Evolutionary conservation across 164 flowering plant genomes (phyloP).

Genomic region (Vitis amurensis): DNA sequence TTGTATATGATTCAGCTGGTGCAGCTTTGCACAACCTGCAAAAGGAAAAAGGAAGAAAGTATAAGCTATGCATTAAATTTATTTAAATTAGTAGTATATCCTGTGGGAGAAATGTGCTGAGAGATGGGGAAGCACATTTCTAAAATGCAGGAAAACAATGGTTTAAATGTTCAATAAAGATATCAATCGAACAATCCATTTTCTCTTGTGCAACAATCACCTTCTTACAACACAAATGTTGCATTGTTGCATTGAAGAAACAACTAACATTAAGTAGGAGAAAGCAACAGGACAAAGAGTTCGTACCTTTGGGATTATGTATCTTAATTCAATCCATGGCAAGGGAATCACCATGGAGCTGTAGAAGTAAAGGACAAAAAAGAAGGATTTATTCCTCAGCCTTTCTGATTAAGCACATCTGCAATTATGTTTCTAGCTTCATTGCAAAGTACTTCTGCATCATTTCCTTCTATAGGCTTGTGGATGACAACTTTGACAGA

Average conservation of each 20-base stretch:
- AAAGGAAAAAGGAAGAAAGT: neutral
- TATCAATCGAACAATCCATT: too few relatives aligned
- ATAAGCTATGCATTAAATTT: neutral
- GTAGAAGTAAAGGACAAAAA: neutral
- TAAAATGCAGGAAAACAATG: neutral
- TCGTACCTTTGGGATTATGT: conserved; percentile 1
- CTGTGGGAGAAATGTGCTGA: neutral
- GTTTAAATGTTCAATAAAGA: too few relatives aligned
- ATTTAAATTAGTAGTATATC: neutral
- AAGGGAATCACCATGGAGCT: neutral
- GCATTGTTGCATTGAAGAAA: too few relatives aligned
- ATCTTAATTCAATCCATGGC: neutral
- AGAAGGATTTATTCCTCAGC: conserved; percentile 17
- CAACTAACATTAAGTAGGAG: too few relatives aligned
- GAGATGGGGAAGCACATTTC: neutral
- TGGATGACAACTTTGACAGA: conserved; percentile 75
- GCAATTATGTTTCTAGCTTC: conserved; percentile 65
- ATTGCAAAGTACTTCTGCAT: conserved; percentile 57
- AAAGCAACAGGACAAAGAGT: neutral
- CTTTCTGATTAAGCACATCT: conserved; percentile 38
- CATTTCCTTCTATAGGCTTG: conserved; percentile 65
- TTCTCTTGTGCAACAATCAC: too few relatives aligned
- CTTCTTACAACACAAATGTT: too few relatives aligned
- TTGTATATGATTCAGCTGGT: neutral
- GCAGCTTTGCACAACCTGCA: neutral